phyloP scores from a whole-genome alignment of 2,329 filamentous ascomycete genomes.

The Colletotrichum agaves region DNA sequence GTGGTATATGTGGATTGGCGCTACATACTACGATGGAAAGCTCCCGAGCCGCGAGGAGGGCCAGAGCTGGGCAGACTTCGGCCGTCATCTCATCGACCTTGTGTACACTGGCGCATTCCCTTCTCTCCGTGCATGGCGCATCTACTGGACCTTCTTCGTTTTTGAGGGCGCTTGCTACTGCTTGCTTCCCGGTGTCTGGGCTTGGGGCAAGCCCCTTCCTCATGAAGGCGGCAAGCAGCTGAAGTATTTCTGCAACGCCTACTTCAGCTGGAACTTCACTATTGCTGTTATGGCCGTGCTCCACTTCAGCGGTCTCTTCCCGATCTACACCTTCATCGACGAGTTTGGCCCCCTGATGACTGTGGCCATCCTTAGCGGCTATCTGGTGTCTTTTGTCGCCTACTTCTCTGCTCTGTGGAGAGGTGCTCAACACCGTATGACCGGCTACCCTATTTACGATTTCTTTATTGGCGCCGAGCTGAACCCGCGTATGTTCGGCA shows the following conservation, averaged over 20 bases:
- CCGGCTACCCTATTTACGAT: conserved; percentile 84
- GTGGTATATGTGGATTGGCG: conserved; percentile 97
- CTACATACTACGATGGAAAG: conserved; percentile 84
- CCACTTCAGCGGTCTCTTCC: conserved; percentile 87
- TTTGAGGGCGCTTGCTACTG: conserved; percentile 88
- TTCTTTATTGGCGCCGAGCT: conserved; percentile 95
- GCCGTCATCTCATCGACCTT: conserved; percentile 71
- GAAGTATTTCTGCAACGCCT: conserved; percentile 92
- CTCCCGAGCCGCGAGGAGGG: conserved; percentile 72
- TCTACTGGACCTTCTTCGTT: conserved; percentile 95
- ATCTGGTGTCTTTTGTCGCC: conserved; percentile 82
- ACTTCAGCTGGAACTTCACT: conserved; percentile 88
- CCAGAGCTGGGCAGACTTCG: conserved; percentile 74
- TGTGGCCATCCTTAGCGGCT: conserved; percentile 92
- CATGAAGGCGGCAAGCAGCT: conserved; percentile 88
- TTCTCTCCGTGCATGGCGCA: conserved; percentile 82
- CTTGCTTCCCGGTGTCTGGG: conserved; percentile 85
- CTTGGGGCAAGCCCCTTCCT: conserved; percentile 87
- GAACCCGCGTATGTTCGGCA: conserved; percentile 82
- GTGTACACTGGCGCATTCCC: conserved; percentile 89
- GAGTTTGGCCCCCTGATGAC: conserved; percentile 94
- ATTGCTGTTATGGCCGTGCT: conserved; percentile 76
- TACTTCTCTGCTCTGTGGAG: conserved; percentile 87
- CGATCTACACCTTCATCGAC: conserved; percentile 90
- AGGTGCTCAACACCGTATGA: conserved; percentile 92